Conservation (phyloP, 164 flowering plant species). For the Liquidambar formosana region DNA sequence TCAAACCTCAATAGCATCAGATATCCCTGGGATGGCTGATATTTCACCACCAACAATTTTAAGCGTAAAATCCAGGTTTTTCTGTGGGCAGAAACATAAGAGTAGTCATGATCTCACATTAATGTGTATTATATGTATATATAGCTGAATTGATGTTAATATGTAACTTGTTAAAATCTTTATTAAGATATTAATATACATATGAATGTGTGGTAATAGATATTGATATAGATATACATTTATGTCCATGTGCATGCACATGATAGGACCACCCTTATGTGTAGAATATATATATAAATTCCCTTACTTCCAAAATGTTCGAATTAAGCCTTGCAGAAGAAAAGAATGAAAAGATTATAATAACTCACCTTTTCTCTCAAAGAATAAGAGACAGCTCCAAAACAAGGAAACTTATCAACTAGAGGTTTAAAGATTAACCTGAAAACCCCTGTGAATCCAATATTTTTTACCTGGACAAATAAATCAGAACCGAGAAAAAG, state of each 20-base stretch:
- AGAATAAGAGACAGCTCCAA: slow-evolving; percentile 92
- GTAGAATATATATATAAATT: too few species aligned
- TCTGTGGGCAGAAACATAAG: slow-evolving; percentile 45
- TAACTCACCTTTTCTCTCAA: slow-evolving; percentile 76
- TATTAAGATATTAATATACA: background rate
- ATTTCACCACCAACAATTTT: slow-evolving; percentile 90
- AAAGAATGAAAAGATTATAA: background rate
- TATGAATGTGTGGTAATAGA: background rate
- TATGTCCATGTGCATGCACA: too few species aligned
- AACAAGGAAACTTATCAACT: slow-evolving; percentile 88
- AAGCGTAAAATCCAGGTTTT: slow-evolving; percentile 83
- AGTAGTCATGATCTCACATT: background rate
- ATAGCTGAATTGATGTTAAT: too few species aligned
- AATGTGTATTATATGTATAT: too few species aligned
- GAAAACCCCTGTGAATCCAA: slow-evolving; percentile 95
- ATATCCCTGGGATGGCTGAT: slow-evolving; percentile 80
- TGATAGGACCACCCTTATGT: too few species aligned
- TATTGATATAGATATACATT: too few species aligned
- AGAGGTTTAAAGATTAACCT: slow-evolving; percentile 91
- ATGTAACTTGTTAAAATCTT: background rate
- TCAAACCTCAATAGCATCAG: slow-evolving; percentile 83
- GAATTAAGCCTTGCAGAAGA: background rate
- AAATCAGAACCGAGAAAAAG: background rate
- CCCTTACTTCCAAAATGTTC: background rate
- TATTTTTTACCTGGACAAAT: slow-evolving; percentile 73